Percentiles rank a stretch among this genome's conserved stretches.
Evolutionary conservation across 495 filamentous ascomycete genomes (phyloP).

Genomic region (Chaetomium tenue): DNA sequence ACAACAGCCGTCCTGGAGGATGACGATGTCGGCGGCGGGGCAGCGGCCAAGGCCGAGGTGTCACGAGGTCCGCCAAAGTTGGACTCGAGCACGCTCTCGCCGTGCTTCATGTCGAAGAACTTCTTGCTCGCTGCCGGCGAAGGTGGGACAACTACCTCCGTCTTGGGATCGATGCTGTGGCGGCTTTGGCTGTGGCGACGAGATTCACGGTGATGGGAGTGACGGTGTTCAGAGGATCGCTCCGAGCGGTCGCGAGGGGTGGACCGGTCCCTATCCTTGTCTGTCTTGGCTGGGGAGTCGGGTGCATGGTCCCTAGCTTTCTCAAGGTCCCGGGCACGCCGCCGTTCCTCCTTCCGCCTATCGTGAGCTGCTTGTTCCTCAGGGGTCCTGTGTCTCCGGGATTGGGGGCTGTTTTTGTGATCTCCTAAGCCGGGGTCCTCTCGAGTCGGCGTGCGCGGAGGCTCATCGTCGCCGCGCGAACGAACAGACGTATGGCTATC

Average conservation of each 20-base stretch:
- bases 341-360: constrained; percentile 42
- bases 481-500: constrained; percentile 39
- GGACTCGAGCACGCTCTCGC: constrained; percentile 36
- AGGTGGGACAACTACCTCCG: constrained; percentile 16
- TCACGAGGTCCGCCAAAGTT: constrained; percentile 27
- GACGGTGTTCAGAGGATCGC: constrained; percentile 29
- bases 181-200: constrained; percentile 43
- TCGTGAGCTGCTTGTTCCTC: constrained; percentile 43
- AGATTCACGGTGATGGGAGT: constrained; percentile 31
- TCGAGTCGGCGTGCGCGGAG: constrained; percentile 34
- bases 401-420: constrained; percentile 33
- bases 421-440: constrained; percentile 39
- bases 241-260: constrained; percentile 26
- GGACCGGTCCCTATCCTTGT: constrained; percentile 21
- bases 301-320: constrained; percentile 26
- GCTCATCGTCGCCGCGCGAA: constrained; percentile 33
- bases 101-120: constrained; percentile 43
- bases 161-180: constrained; percentile 34
- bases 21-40: constrained; percentile 12
- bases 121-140: constrained; percentile 38
- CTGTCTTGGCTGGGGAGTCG: constrained; percentile 24
- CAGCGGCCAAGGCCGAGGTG: neutral
- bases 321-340: constrained; percentile 33
- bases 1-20: constrained; percentile 23
- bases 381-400: constrained; percentile 39